phyloP scores from a whole-genome alignment of 768 basidiomycete genomes.

The Agrocybe chaxingu region DNA sequence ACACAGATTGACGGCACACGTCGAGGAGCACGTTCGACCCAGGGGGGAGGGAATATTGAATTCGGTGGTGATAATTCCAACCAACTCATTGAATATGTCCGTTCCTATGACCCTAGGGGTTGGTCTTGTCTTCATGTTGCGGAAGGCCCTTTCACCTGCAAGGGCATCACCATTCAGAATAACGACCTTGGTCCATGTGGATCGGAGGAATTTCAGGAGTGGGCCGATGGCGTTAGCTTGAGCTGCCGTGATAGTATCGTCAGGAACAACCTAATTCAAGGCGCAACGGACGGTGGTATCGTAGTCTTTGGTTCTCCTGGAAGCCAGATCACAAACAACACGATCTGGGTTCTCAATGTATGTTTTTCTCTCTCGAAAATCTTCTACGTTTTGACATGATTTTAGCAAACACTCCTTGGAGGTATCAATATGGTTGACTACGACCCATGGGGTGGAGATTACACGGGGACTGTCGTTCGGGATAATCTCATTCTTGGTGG shows the following conservation, averaged over 20 bases:
- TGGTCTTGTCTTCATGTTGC: slow-evolving; percentile 83
- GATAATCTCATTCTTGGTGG: slow-evolving; percentile 70
- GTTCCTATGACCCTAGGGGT: slow-evolving; percentile 70
- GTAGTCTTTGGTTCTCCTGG: slow-evolving; percentile 78
- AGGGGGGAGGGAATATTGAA: slow-evolving; percentile 78
- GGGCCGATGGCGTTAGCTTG: slow-evolving; percentile 83
- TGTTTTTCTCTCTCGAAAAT: slow-evolving; percentile 17
- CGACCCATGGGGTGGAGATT: slow-evolving; percentile 64
- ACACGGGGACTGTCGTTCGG: slow-evolving; percentile 57
- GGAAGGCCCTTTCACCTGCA: slow-evolving; percentile 67
- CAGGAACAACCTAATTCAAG: slow-evolving; percentile 66
- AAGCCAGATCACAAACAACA: slow-evolving; percentile 70
- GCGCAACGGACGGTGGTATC: slow-evolving; percentile 78
- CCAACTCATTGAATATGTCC: slow-evolving; percentile 77
- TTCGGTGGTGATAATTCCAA: slow-evolving; percentile 73
- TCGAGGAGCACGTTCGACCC: slow-evolving; percentile 43
- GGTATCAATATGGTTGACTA: slow-evolving; percentile 81
- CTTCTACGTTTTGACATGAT: slow-evolving; percentile 1
- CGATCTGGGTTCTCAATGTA: slow-evolving; percentile 68
- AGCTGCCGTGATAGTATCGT: slow-evolving; percentile 62
- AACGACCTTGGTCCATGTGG: slow-evolving; percentile 86
- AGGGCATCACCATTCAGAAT: slow-evolving; percentile 63
- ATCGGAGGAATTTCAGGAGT: slow-evolving; percentile 57
- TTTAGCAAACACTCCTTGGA: slow-evolving; percentile 64
- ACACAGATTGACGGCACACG: slow-evolving; percentile 73